A percentile compares a stretch with the other conserved stretches of the same genome.
phyloP scores from a whole-genome alignment of 495 filamentous ascomycete species.

The Podospora appendiculata region DNA sequence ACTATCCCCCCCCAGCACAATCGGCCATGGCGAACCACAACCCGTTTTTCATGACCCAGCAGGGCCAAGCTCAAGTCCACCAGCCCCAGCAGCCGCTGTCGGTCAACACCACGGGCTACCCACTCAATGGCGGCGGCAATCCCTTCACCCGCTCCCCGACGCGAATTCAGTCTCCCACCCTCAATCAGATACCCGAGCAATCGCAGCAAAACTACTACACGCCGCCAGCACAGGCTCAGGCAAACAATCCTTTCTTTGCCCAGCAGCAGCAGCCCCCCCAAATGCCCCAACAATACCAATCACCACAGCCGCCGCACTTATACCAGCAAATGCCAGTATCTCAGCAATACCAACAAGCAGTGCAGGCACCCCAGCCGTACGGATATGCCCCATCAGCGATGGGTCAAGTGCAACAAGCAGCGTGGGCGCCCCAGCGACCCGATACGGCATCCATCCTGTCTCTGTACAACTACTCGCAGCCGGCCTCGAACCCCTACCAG shows the following conservation, averaged over 20 bases:
- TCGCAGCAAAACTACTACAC: conserved; percentile 41
- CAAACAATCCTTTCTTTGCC: conserved; percentile 49
- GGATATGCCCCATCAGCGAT: conserved; percentile 12
- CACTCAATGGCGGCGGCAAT: conserved; percentile 27
- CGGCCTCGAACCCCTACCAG: conserved; percentile 40
- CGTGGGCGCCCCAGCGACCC: conserved; percentile 30
- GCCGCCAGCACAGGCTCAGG: conserved; percentile 27
- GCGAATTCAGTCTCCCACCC: conserved; percentile 33
- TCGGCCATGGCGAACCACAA: conserved; percentile 45
- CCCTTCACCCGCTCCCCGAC: conserved; percentile 41
- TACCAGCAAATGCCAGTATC: conserved; percentile 26
- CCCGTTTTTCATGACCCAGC: conserved; percentile 51
- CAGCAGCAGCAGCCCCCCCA: conserved; percentile 27
- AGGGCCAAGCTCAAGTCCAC: conserved; percentile 10
- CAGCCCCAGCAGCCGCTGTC: conserved; percentile 25
- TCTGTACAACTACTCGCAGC: conserved; percentile 74
- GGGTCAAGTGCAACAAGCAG: conserved; percentile 12
- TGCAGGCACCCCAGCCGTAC: conserved; percentile 23
- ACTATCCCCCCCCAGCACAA: conserved; percentile 36
- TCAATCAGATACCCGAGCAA: conserved; percentile 44
- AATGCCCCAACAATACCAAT: conserved; percentile 23
- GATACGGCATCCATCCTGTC: conserved; percentile 85
- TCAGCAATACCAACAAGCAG: conserved; percentile 26
- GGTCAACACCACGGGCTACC: conserved; percentile 29
- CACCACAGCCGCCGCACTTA: conserved; percentile 29